Percentiles rank a stretch among this genome's conserved stretches.
phyloP scores from a whole-genome alignment of 2,329 filamentous ascomycete species.

The Ceratocystis cacaofunesta region DNA sequence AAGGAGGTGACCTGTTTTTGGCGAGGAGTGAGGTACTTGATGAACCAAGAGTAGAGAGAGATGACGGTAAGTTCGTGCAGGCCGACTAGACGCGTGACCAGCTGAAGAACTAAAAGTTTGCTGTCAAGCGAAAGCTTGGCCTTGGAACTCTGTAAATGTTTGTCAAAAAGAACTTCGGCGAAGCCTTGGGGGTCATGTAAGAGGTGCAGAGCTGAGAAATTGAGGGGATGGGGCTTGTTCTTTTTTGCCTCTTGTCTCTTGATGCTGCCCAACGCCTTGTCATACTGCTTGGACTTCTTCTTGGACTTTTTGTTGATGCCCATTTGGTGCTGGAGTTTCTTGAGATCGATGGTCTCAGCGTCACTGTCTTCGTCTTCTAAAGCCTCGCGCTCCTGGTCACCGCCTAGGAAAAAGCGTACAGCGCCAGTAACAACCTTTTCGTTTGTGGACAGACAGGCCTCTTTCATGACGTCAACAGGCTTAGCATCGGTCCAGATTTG shows the following conservation, averaged over 20 bases:
- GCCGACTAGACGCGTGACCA: conserved; percentile 81
- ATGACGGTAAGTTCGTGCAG: conserved; percentile 85
- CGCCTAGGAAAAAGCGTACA: conserved; percentile 86
- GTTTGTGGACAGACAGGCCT: conserved; percentile 75
- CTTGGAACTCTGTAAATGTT: conserved; percentile 78
- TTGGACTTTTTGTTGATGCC: conserved; percentile 94
- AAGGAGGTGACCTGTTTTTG: conserved; percentile 88
- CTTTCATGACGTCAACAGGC: conserved; percentile 96
- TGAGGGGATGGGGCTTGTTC: conserved; percentile 70
- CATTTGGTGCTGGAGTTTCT: conserved; percentile 66
- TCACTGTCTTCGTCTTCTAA: conserved; percentile 78
- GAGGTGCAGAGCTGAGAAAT: conserved; percentile 90
- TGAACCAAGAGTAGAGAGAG: conserved; percentile 88
- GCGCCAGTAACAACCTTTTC: conserved; percentile 83
- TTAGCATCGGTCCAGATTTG: conserved; percentile 93
- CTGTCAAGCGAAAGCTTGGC: conserved; percentile 75
- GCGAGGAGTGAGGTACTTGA: conserved; percentile 76
- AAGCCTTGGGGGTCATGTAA: conserved; percentile 91
- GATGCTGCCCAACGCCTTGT: conserved; percentile 66
- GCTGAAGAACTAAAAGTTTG: conserved; percentile 75
- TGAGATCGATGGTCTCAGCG: conserved; percentile 64
- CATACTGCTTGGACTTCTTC: conserved; percentile 67
- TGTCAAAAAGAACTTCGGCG: conserved; percentile 75
- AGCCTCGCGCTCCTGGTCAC: conserved; percentile 90
- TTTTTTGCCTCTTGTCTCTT: conserved; percentile 80